Evolutionary conservation across 176 grass and related monocot species (phyloP).

Genomic region (Zizania latifolia): DNA sequence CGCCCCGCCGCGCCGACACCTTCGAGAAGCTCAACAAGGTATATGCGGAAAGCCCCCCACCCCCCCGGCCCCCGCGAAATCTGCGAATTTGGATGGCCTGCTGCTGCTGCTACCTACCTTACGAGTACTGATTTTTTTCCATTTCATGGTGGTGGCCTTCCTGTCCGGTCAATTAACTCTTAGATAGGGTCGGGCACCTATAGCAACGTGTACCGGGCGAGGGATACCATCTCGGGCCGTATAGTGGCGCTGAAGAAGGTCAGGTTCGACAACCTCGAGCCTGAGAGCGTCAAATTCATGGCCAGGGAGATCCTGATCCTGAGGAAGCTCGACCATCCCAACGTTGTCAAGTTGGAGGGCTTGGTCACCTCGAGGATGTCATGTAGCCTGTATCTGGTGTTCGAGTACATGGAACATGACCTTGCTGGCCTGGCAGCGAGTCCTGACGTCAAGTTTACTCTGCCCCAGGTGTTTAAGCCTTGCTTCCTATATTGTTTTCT

Average conservation of each 20-base stretch:
- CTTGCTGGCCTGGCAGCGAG: slow-evolving; percentile 44
- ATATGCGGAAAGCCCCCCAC: not conserved
- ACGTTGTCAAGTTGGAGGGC: slow-evolving; percentile 48
- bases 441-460: slow-evolving; percentile 36
- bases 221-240: slow-evolving; percentile 34
- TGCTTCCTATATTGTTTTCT: not conserved
- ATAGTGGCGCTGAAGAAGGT: slow-evolving; percentile 55
- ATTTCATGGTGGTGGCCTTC: not conserved
- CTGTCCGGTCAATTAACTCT: slow-evolving; percentile 1
- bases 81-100: not conserved
- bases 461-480: slow-evolving; percentile 35
- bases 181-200: slow-evolving; percentile 63
- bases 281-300: slow-evolving; percentile 54
- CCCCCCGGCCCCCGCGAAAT: not conserved
- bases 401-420: slow-evolving; percentile 59
- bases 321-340: slow-evolving; percentile 43
- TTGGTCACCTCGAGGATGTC: slow-evolving; percentile 55
- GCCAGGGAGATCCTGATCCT: slow-evolving; percentile 53
- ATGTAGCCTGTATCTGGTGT: slow-evolving; percentile 44
- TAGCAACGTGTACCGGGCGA: slow-evolving; percentile 50
- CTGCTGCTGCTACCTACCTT: not conserved
- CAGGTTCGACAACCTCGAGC: slow-evolving; percentile 39
- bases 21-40: slow-evolving; percentile 65
- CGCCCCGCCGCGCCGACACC: slow-evolving; percentile 40
- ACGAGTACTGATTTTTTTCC: not conserved